Base-by-base conservation (phyloP, 352 stramenopile genomes). In the Pythium dissimile region DNA sequence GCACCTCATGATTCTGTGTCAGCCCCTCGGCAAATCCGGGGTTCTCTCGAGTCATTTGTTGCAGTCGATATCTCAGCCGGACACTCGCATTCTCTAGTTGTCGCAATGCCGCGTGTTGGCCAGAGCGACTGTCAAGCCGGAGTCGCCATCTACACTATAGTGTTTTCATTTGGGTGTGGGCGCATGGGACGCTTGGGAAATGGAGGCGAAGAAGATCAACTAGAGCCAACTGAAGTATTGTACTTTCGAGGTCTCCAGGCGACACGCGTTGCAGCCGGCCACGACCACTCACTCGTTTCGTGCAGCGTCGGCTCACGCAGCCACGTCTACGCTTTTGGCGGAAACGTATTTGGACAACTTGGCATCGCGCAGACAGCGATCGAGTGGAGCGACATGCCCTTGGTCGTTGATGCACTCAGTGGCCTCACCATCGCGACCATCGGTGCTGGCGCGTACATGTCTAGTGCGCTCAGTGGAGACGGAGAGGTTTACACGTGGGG, bases 401-500 rank as follows among this genome's bases (percentile, higher is more conserved):
- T 77, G 42, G 61, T 69, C 15, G 48, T 90, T 11, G 64, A 88
- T 10, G 79, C 89, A 49, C 78, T 87, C 24, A 71, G 24, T 49
- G 62, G 49, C 3, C 20, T 56, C 10, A 39, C 45, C 2, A 43
- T 59, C 35, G 59, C 26, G 57, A 65, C 21, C 26, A 72, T 93
- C 24, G 75, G 77, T 5, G 84, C 80, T 16, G 84, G 84, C 2
- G 61, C 69, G 6, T 71, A 71, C 21, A 77, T 74, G 31, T 93
- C 84, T 1, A 72, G 70, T 5, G 80, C 73, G 3, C 59, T 93
- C 9, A 80, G 68, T 34, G 77, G 68, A 2, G 71, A 86, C 16
- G 84, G 84, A 0, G 65, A 89, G 23, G 44, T 93, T 6, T 87
- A 74, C 30, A 75, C 79, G 5, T 93, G 84, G 84, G 84, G 84